phyloP scores from a whole-genome alignment of 768 basidiomycete species.

The Clavaria fumosa region DNA sequence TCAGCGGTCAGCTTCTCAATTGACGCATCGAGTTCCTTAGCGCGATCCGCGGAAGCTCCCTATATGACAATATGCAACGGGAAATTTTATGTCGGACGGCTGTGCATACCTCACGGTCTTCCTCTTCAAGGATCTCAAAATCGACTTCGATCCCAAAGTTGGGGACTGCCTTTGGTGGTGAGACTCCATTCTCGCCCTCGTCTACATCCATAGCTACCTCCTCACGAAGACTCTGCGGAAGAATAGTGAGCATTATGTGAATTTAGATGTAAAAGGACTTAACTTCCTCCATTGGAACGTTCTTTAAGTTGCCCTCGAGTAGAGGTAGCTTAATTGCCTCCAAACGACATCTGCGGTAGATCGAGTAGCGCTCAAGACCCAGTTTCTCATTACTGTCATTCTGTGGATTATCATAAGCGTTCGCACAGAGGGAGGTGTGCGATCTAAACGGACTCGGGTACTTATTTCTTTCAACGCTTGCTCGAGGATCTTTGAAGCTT shows the following conservation, averaged over 20 bases:
- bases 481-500: constrained; percentile 65
- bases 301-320: constrained; percentile 54
- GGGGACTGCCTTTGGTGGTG: constrained; percentile 51
- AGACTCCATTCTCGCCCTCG: constrained; percentile 70
- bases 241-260: too few relatives aligned
- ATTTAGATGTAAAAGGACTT: constrained; percentile 5
- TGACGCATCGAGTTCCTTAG: constrained; percentile 59
- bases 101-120: constrained; percentile 48
- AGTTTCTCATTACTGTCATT: constrained; percentile 46
- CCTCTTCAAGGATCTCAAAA: constrained; percentile 59
- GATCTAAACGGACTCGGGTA: constrained; percentile 34
- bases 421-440: background rate
- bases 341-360: constrained; percentile 85
- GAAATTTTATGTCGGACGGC: background rate
- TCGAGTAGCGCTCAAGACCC: constrained; percentile 54
- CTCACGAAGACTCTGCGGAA: constrained; percentile 62
- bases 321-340: constrained; percentile 85
- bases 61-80: too few relatives aligned
- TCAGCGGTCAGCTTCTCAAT: constrained; percentile 59
- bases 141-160: constrained; percentile 88
- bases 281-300: constrained; percentile 94
- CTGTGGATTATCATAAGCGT: constrained; percentile 10
- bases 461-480: constrained; percentile 85
- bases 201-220: constrained; percentile 90
- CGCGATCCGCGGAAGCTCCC: constrained; percentile 46